A percentile compares a stretch with the other conserved stretches of the same genome.
Conservation (phyloP, 805 yeast species). For the Blastobotrys americana region DNA sequence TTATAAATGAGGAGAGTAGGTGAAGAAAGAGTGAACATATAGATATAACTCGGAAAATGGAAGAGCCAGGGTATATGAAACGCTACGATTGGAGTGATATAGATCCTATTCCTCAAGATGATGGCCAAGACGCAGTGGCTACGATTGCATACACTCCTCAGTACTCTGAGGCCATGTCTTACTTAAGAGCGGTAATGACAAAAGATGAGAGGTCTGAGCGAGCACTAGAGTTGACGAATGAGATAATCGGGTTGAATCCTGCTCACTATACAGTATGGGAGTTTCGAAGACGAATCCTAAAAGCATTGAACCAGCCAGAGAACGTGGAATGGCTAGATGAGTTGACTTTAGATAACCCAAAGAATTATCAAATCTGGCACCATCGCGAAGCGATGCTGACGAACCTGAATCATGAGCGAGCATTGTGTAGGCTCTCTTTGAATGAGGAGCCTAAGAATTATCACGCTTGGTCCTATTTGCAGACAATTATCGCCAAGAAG, state of each 20-base stretch:
- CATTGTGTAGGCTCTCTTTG: conserved; percentile 54
- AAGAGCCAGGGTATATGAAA: no score
- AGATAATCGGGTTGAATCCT: conserved; percentile 61
- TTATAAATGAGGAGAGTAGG: no score
- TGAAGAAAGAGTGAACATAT: no score
- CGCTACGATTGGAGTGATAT: conserved; percentile 33
- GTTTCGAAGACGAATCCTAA: conserved; percentile 30
- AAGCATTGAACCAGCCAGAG: conserved; percentile 27
- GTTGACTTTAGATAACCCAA: conserved; percentile 67
- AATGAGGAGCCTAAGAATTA: conserved; percentile 82
- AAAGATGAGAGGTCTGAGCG: conserved; percentile 59
- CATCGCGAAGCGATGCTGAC: conserved; percentile 63
- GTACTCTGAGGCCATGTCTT: conserved; percentile 55
- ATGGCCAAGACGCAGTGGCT: conserved; percentile 28
- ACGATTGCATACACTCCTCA: conserved; percentile 58
- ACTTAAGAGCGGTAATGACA: conserved; percentile 52
- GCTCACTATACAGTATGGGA: conserved; percentile 91
- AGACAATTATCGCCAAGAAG: conserved; percentile 53
- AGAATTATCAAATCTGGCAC: conserved; percentile 97
- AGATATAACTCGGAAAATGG: no score
- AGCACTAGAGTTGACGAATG: conserved; percentile 58
- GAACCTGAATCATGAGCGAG: conserved; percentile 23
- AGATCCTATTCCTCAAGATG: conserved; percentile 26
- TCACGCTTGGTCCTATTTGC: conserved; percentile 91
- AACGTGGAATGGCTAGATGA: conserved; percentile 78